Evolutionary conservation across 2,329 filamentous ascomycete genomes (phyloP), one percentile per base, ranked within the genome.

Genomic region (Ophiostoma triangulosporum): DNA sequence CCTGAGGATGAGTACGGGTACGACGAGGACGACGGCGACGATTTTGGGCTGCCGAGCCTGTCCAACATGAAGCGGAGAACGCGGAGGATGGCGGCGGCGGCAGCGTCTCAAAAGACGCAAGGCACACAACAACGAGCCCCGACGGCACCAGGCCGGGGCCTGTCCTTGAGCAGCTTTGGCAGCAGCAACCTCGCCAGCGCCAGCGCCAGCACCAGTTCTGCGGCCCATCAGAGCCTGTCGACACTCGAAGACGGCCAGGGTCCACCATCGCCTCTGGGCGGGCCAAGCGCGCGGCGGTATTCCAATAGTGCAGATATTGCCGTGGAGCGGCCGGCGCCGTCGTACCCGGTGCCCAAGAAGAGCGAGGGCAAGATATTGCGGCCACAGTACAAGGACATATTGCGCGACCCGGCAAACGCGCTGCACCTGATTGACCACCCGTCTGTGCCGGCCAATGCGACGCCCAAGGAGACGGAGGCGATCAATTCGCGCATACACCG

Each of bases 301-400:
- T 86, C 88, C 26, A 84, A 95, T 68, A 96, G 90, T 68, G 87
- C 87, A 58, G 91, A 97, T 66, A 96, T 97, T 65, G 89, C 90
- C 17, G 86, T 95, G 63, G 90, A 96, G 69, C 79, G 91, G 57
- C 88, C 87, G 24, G 74, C 84, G 36, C 81, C 88, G 14, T 82
- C 80, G 57, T 97, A 97, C 63, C 91, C 91, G 27, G 84, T 87
- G 62, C 81, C 90, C 3, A 91, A 90, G 68, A 94, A 90, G 68
- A 83, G 78, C 57, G 90, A 96, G 65, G 91, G 88, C 27, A 98
- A 98, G 73, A 97, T 97, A 56, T 72, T 98, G 22, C 81, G 93
- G 58, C 93, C 93, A 51, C 93, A 98, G 67, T 98, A 97, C 68
- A 96, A 98, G 69, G 93, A 98, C 57, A 94, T 98, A 46, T 70